Evolutionary conservation across 2,329 filamentous ascomycete genomes (phyloP), one percentile per base, ranked within the genome.

Genomic region (Talaromyces piceae): DNA sequence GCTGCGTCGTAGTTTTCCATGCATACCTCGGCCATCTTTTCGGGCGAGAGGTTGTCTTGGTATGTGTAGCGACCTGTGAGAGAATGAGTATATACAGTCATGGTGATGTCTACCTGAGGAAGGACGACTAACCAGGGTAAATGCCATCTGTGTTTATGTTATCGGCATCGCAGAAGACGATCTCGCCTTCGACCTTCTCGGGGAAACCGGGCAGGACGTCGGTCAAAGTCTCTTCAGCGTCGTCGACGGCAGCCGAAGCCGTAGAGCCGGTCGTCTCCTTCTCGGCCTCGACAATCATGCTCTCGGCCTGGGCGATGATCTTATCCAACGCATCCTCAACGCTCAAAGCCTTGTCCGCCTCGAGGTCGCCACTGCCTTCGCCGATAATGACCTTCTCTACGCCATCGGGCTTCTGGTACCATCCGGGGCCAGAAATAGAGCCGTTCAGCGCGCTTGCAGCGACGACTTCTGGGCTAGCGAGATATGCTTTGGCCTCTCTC

Each of bases 121-220:
- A 20, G 6, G 4, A 41, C 5, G 18, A 43, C 65, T 91, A 90
- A 4, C 88, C 89, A 0, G 90, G 87, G 67, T 97, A 97, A 66
- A 97, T 95, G 49, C 80, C 84, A 63, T 97, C 91, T 0, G 91
- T 97, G 71, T 93, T 88, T 66, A 96, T 82, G 70, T 95, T 94
- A 66, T 90, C 86, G 1, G 80, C 82, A 61, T 95, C 88, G 64
- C 82, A 88, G 70, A 93, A 95, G 44, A 95, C 77, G 53, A 97
- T 94, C 67, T 96, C 88, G 20, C 91, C 91, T 7, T 77, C 75
- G 12, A 97, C 82, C 56, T 82, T 83, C 59, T 90, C 86, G 0
- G 91, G 90, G 66, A 97, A 96, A 30, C 90, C 90, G 0, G 88
- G 87, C 2, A 91, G 79, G 49, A 95, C 81, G 18, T 91, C 82